Base-by-base conservation (phyloP, 225 moss, liverwort and hornwort species). In the Marchantia polymorpha region DNA sequence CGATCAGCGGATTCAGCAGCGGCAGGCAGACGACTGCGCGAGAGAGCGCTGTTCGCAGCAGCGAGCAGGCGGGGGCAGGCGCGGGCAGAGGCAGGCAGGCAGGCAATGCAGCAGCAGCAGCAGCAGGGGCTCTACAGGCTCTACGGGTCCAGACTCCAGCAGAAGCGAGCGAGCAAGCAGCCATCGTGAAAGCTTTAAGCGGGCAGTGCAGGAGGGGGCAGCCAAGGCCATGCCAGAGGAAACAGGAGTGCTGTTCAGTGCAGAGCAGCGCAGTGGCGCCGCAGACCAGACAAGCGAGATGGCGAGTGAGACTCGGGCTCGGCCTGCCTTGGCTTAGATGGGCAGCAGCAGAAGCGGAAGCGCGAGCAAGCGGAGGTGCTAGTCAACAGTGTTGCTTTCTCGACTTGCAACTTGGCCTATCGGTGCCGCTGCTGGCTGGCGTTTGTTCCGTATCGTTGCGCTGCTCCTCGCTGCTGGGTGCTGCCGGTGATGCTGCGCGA, bases 121-220 rank as follows among this genome's bases (percentile, higher is more conserved):
- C 4, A 69, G 39, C 68, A 65, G 65, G 27, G n/a, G n/a, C 27
- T 65, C 10, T 65, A 69, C 68, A 16, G 68, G 68, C 68, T 39
- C 39, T 39, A 39, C 39, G 39, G 39, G 49, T 11, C 9, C n/a
- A 61, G n/a, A 0, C 71, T 71, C 50, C 71, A n/a, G 71, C 39
- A 39, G 39, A 39, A 39, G 39, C 39, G 39, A 39, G 39, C 39
- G 39, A 39, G 39, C 56, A 56, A 19, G 56, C 56, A 56, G 56
- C n/a, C 23, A 73, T 73, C 53, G 73, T 73, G 52, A 53, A 52
- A 52, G 72, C 23, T 69, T 69, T 69, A 23, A 26, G 72, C 72
- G 72, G 72, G 73, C 73, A 73, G 73, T 52, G 51, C 52, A 19
- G 56, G 14, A 19, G 56, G 14, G 19, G 56, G 56, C 56, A 56